phyloP scores from a whole-genome alignment of 331 rosid genomes.

The Malus hybrid region DNA sequence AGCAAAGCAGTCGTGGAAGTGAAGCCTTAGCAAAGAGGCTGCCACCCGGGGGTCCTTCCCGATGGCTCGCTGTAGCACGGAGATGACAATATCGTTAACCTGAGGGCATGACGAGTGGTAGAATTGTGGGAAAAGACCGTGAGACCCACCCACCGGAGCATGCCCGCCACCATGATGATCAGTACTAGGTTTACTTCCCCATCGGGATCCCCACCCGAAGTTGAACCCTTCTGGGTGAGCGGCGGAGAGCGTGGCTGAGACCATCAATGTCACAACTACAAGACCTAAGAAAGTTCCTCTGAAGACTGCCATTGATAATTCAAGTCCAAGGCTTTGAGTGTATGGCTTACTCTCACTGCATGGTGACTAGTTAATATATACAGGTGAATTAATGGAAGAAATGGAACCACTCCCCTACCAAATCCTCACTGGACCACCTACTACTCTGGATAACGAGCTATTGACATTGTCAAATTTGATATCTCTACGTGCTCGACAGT shows the following conservation, averaged over 20 bases:
- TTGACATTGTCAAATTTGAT: slow-evolving; percentile 39
- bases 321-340: not conserved
- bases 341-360: not conserved
- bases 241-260: slow-evolving; percentile 21
- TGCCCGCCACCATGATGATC: slow-evolving; percentile 23
- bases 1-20: slow-evolving; percentile 82
- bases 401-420: slow-evolving; percentile 41
- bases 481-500: not conserved
- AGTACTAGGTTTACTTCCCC: slow-evolving; percentile 8
- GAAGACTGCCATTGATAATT: slow-evolving; percentile 31
- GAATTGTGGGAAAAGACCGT: slow-evolving; percentile 53
- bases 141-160: slow-evolving; percentile 16
- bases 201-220: slow-evolving; percentile 41
- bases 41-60: slow-evolving; percentile 49
- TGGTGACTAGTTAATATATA: slow-evolving; percentile 4
- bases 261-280: slow-evolving; percentile 14
- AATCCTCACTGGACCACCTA: slow-evolving; percentile 33
- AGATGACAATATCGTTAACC: slow-evolving; percentile 67
- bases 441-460: not conserved
- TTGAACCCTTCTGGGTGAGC: slow-evolving; percentile 53
- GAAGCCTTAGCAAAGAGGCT: slow-evolving; percentile 82
- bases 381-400: slow-evolving; percentile 3
- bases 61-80: slow-evolving; percentile 63
- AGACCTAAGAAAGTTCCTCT: slow-evolving; percentile 10
- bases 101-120: slow-evolving; percentile 81